Evolutionary conservation across 2,329 filamentous ascomycete species (phyloP).

Genomic region (Xylaria sp.): DNA sequence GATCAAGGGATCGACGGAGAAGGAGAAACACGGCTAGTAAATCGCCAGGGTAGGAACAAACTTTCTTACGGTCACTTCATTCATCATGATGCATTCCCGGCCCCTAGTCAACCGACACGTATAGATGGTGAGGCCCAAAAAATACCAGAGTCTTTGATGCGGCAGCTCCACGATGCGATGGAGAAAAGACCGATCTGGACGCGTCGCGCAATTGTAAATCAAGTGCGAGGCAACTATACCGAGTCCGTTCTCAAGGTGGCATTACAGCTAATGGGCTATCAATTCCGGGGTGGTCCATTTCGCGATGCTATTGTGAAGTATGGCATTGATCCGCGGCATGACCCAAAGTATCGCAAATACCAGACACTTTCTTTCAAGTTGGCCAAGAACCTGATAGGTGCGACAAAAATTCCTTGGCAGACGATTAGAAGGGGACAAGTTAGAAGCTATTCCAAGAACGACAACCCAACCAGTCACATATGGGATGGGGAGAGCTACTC

Average conservation of each 20-base stretch:
- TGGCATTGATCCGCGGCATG: conserved; percentile 84
- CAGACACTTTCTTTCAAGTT: conserved; percentile 92
- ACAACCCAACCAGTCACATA: conserved; percentile 70
- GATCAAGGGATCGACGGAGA: conserved; percentile 67
- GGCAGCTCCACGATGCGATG: conserved; percentile 72
- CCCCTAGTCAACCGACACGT: conserved; percentile 70
- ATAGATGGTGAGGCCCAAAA: conserved; percentile 64
- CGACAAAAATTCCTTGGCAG: conserved; percentile 62
- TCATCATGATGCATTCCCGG: conserved; percentile 70
- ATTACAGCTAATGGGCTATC: conserved; percentile 87
- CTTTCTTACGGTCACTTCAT: conserved; percentile 68
- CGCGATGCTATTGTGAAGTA: conserved; percentile 87
- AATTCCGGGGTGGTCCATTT: conserved; percentile 93
- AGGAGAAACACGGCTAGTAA: conserved; percentile 65
- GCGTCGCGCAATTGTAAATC: conserved; percentile 81
- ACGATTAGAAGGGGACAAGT: conserved; percentile 58
- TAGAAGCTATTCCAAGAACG: conserved; percentile 53
- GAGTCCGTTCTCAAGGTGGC: conserved; percentile 76
- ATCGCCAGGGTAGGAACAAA: conserved; percentile 66
- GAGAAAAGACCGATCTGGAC: conserved; percentile 86
- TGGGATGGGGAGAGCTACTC: conserved; percentile 84
- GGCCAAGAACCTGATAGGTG: conserved; percentile 60
- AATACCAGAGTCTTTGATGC: conserved; percentile 72
- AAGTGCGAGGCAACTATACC: conserved; percentile 64
- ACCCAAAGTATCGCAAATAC: conserved; percentile 81